Evolutionary conservation across 2,329 filamentous ascomycete genomes (phyloP).

Genomic region (Immersiporthe knoxdaviesiana): DNA sequence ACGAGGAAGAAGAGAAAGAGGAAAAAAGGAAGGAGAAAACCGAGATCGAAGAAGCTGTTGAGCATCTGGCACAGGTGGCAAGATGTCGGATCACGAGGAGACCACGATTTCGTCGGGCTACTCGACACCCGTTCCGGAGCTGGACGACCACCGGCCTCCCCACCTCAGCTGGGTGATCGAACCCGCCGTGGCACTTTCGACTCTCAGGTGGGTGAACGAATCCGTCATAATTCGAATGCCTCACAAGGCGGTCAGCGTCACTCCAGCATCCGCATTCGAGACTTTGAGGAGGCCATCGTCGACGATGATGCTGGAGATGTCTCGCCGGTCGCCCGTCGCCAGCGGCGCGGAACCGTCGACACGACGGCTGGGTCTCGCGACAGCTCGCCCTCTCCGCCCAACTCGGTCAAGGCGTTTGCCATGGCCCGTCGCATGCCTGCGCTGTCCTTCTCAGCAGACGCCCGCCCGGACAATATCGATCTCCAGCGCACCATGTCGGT

Average conservation of each 20-base stretch:
- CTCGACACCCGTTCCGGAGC: slow-evolving; percentile 74
- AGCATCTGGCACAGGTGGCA: slow-evolving; percentile 44
- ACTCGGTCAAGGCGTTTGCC: slow-evolving; percentile 97
- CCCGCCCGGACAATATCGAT: slow-evolving; percentile 47
- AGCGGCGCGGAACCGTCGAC: slow-evolving; percentile 60
- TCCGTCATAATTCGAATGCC: slow-evolving; percentile 41
- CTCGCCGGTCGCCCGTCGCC: slow-evolving; percentile 48
- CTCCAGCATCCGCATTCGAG: slow-evolving; percentile 63
- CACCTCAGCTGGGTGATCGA: slow-evolving; percentile 49
- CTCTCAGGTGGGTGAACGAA: slow-evolving; percentile 61
- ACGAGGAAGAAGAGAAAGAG: neutral
- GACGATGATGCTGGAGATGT: slow-evolving; percentile 68
- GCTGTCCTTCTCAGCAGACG: slow-evolving; percentile 55
- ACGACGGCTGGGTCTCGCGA: slow-evolving; percentile 65
- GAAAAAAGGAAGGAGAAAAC: neutral
- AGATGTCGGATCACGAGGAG: slow-evolving; percentile 71
- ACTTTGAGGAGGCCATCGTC: slow-evolving; percentile 84
- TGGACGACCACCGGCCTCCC: slow-evolving; percentile 84
- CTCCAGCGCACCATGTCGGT: slow-evolving; percentile 74
- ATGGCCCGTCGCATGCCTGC: slow-evolving; percentile 84
- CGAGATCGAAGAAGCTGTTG: neutral
- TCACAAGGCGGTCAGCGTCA: slow-evolving; percentile 43
- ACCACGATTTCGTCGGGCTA: slow-evolving; percentile 60
- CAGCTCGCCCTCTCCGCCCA: slow-evolving; percentile 80
- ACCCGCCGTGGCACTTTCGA: slow-evolving; percentile 74